Conservation (phyloP, 192 early-diverging fungal genomes). For the Podila epicladia region DNA sequence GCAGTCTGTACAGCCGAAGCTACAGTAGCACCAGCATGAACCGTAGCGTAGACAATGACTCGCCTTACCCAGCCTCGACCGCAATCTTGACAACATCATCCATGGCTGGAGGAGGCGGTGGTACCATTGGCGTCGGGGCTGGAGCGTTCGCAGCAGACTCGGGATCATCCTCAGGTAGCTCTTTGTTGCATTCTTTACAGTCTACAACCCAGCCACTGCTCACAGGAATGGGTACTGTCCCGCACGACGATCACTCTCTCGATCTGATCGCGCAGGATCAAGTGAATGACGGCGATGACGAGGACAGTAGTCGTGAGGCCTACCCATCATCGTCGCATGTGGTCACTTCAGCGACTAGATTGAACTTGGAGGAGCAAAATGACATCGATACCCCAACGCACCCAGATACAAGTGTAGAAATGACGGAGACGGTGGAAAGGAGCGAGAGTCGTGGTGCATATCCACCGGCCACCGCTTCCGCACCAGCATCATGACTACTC, state of each 20-base stretch:
- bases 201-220: too few relatives aligned
- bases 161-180: too few relatives aligned
- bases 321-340: too few relatives aligned
- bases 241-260: not conserved
- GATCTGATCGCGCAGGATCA: not conserved
- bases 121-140: not conserved
- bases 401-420: too few relatives aligned
- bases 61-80: not conserved
- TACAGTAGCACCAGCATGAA: slow-evolving; percentile 3
- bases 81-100: not conserved
- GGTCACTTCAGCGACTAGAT: too few relatives aligned
- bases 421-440: too few relatives aligned
- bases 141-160: not conserved
- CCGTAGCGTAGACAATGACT: not conserved
- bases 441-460: too few relatives aligned
- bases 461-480: too few relatives aligned
- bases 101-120: not conserved
- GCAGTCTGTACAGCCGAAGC: not conserved
- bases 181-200: too few relatives aligned
- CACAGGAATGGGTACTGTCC: not conserved
- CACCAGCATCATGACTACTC: too few relatives aligned
- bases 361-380: too few relatives aligned
- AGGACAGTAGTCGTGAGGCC: slow-evolving; percentile 1
- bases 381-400: too few relatives aligned
- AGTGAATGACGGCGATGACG: slow-evolving; percentile 1